Base-by-base conservation (phyloP, 371 early-diverging fungal genomes). In the Apophysomyces sp. region DNA sequence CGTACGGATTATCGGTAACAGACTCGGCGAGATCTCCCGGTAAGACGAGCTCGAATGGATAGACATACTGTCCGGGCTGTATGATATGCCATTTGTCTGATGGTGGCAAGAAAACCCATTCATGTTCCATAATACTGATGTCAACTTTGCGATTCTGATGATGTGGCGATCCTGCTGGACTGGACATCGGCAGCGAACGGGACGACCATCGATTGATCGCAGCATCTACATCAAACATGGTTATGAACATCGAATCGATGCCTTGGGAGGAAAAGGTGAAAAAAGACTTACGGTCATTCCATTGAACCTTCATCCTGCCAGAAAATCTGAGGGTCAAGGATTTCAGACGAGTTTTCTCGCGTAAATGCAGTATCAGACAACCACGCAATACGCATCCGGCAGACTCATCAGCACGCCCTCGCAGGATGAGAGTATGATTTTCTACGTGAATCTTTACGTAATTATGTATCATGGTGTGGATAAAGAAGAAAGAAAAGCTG, bases 11-110 rank as follows among this genome's bases (percentile, higher is more conserved):
- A 28, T 65, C 65, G 16, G 72, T 67, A 16, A 78, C 54, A 4
- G 81, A 71, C 59, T 78, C 81, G 13, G 73, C 68, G 26, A 76
- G 52, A 32, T 72, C 37, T 8, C 76, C 78, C 24, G 78, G 78
- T 37, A 77, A 26, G 18, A 59, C 32, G 29, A 28, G 37, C n/a
- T 44, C 52, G 4, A 37, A 57, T n/a, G 74, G 71, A 49, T 71
- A 81, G 13, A 65, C 60, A 32, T 78, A 69, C 0, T 55, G 58
- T 11, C 60, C 69, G 1, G 67, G 58, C 5, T 54, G 11, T 3
- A 75, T 21, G 21, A 44, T 18, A 41, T 66, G 66, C 4, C 54
- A 30, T 26, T 68, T 66, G 37, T 72, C 74, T 9, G 54, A 27
- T 6, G 21, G 21, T 32, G 54, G 54, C 18, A 59, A 29, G 51